Evolutionary conservation across 176 grass and related monocot genomes (phyloP).

Genomic region (Aegilops speltoides): DNA sequence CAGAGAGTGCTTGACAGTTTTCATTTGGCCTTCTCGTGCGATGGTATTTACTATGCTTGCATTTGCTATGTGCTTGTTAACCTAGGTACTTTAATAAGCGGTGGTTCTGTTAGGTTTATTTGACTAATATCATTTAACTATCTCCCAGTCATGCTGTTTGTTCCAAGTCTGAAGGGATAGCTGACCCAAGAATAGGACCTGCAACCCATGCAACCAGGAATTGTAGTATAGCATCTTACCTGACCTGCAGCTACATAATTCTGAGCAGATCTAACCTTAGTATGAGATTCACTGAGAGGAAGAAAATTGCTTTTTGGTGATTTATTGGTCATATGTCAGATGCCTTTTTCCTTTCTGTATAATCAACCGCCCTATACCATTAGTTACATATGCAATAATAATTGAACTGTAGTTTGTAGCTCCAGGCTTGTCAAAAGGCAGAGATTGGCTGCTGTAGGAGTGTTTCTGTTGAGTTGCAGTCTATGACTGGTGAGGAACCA

Average conservation of each 20-base stretch:
- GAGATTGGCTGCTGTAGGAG: neutral
- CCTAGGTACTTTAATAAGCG: too few species aligned
- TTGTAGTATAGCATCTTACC: neutral
- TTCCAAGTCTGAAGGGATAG: neutral
- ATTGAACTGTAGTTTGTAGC: neutral
- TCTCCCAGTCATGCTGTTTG: neutral
- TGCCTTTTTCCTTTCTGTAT: neutral
- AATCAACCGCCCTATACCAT: neutral
- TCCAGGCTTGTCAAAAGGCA: conserved; percentile 6
- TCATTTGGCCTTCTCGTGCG: neutral
- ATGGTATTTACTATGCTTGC: conserved; percentile 5
- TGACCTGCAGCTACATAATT: neutral
- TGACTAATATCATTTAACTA: neutral
- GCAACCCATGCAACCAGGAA: neutral
- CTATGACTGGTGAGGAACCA: neutral
- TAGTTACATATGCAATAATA: neutral
- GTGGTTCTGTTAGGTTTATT: neutral
- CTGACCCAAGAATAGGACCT: neutral
- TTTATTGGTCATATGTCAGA: neutral
- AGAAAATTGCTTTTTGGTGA: neutral
- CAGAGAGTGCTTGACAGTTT: conserved; percentile 12
- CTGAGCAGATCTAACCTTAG: neutral
- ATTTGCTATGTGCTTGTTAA: neutral
- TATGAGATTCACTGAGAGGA: neutral
- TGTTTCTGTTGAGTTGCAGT: conserved; percentile 9